A percentile compares a stretch with the other conserved stretches of the same genome.
Evolutionary conservation across 345 rosid genomes (phyloP).

Genomic region (Citrus medica): DNA sequence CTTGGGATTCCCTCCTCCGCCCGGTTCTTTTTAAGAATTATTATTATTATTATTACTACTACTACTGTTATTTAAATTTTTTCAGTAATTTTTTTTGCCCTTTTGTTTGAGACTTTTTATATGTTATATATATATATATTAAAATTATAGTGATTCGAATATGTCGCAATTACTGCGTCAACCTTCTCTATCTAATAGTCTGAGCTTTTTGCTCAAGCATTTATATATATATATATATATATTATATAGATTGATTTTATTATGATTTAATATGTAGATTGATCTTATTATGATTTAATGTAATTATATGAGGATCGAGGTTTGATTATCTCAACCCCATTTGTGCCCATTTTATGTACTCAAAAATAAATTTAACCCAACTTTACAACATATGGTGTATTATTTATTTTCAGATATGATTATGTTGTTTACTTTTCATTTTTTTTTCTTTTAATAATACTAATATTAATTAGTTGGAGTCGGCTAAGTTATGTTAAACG

Average conservation of each 20-base stretch:
- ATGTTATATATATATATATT: too few relatives aligned
- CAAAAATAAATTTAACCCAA: too few relatives aligned
- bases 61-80: background rate
- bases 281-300: background rate
- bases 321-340: background rate
- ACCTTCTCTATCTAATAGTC: too few relatives aligned
- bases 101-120: too few relatives aligned
- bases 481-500: too few relatives aligned
- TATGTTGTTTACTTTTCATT: background rate
- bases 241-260: too few relatives aligned
- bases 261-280: too few relatives aligned
- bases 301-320: background rate
- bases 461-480: too few relatives aligned
- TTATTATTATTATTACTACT: background rate
- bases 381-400: background rate
- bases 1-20: conserved; percentile 1
- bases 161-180: too few relatives aligned
- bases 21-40: background rate
- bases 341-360: background rate
- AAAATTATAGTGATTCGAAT: too few relatives aligned
- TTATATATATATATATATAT: too few relatives aligned
- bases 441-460: too few relatives aligned
- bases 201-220: background rate
- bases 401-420: background rate
- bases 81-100: background rate